These are phyloP conservation scores for Elasticomyces elasticus DNA, from an alignment of 495 filamentous ascomycete species.

Conservation along the genomic window DNA sequence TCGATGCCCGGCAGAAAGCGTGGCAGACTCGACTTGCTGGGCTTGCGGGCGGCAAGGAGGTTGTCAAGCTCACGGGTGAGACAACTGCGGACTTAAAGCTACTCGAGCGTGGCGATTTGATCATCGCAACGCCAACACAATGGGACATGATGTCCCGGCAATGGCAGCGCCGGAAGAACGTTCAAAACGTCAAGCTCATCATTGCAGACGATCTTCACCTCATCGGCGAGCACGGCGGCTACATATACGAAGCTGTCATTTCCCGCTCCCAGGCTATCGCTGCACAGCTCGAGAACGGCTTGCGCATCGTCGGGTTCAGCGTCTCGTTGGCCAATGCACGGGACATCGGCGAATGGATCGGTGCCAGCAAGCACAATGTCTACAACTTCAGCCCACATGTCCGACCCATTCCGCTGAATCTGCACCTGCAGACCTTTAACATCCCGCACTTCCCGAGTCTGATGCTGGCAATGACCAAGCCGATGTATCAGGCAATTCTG, in stretches of 20 bases:
- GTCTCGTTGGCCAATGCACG: slow-evolving; percentile 88
- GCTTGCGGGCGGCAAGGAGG: slow-evolving; percentile 74
- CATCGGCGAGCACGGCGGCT: slow-evolving; percentile 82
- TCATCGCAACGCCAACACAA: slow-evolving; percentile 83
- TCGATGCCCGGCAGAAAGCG: slow-evolving; percentile 67
- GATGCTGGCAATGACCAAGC: slow-evolving; percentile 97
- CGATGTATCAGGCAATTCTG: slow-evolving; percentile 74
- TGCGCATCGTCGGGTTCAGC: slow-evolving; percentile 84
- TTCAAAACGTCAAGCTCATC: slow-evolving; percentile 83
- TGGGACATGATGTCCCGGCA: slow-evolving; percentile 94
- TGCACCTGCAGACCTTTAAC: slow-evolving; percentile 90
- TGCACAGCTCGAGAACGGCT: slow-evolving; percentile 68
- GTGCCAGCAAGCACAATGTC: slow-evolving; percentile 95
- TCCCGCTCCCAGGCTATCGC: slow-evolving; percentile 97
- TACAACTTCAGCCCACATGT: slow-evolving; percentile 96
- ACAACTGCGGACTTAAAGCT: slow-evolving; percentile 84
- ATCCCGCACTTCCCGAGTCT: slow-evolving; percentile 95
- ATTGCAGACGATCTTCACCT: slow-evolving; percentile 95
- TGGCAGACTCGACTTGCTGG: slow-evolving; percentile 69
- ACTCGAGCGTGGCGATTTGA: slow-evolving; percentile 78
- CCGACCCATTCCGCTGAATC: slow-evolving; percentile 76
- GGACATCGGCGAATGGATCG: slow-evolving; percentile 97
- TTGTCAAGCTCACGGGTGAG: slow-evolving; percentile 91
- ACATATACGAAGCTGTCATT: slow-evolving; percentile 89
- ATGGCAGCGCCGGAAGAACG: slow-evolving; percentile 92